Conservation (phyloP, 2,329 filamentous ascomycete genomes). For the Colletotrichum sublineola region DNA sequence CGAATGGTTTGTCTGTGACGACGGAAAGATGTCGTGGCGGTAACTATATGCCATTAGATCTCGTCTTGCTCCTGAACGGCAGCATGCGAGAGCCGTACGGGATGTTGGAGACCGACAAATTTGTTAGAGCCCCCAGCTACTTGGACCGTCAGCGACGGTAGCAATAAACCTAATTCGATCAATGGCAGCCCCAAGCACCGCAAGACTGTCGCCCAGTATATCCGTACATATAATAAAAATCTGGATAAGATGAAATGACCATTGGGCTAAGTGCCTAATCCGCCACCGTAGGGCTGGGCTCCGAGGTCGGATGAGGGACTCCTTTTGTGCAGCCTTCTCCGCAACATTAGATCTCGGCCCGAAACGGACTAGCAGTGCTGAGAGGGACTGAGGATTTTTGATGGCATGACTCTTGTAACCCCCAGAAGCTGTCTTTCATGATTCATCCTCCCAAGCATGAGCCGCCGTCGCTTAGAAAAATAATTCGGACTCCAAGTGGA, state of each 20-base stretch:
- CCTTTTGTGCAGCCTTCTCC: not conserved
- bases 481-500: constrained; percentile 7
- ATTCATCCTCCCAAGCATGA: constrained; percentile 8
- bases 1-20: constrained; percentile 2
- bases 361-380: not conserved
- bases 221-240: not conserved
- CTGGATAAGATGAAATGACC: not conserved
- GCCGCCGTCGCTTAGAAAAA: not conserved
- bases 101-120: not conserved
- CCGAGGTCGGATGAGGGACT: not conserved
- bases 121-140: constrained; percentile 35
- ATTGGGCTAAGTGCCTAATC: constrained; percentile 5
- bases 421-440: not conserved
- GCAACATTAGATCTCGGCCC: not conserved
- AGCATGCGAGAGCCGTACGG: constrained; percentile 8
- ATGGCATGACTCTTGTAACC: constrained; percentile 11
- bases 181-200: not conserved
- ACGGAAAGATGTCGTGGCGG: not conserved
- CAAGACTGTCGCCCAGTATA: not conserved
- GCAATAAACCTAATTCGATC: constrained; percentile 6
- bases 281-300: not conserved
- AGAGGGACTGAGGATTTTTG: not conserved
- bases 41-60: not conserved
- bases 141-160: not conserved
- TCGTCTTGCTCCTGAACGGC: not conserved